phyloP scores from a whole-genome alignment of 345 rosid species.

The Sonneratia caseolaris region DNA sequence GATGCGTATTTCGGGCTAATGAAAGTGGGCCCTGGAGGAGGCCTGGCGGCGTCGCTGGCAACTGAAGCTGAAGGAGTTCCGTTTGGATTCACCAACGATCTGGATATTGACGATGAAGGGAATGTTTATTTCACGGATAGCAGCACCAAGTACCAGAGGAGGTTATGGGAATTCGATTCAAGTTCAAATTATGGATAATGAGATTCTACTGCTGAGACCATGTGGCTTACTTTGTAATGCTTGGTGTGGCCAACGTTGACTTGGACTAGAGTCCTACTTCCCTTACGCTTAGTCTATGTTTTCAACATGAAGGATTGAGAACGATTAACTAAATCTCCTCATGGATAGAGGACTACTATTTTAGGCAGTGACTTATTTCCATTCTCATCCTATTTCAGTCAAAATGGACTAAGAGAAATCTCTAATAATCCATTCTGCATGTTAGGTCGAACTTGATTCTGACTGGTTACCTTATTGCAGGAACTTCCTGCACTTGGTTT shows the following conservation, averaged over 20 bases:
- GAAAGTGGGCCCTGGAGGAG: constrained; percentile 92
- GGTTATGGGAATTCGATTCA: constrained; percentile 25
- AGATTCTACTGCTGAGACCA: too few relatives aligned
- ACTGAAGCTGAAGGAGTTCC: constrained; percentile 81
- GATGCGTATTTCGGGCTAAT: constrained; percentile 87
- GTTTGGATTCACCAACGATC: constrained; percentile 70
- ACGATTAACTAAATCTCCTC: too few relatives aligned
- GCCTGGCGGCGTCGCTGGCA: constrained; percentile 58
- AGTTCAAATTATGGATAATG: neutral
- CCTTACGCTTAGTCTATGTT: too few relatives aligned
- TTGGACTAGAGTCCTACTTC: too few relatives aligned
- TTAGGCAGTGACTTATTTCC: too few relatives aligned
- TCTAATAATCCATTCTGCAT: neutral
- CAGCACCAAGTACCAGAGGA: constrained; percentile 64
- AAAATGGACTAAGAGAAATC: neutral
- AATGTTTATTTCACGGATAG: constrained; percentile 86
- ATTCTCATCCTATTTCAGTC: too few relatives aligned
- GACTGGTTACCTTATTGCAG: constrained; percentile 24
- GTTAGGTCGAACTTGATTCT: neutral
- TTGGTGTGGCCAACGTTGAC: too few relatives aligned
- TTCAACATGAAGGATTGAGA: too few relatives aligned
- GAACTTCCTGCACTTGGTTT: constrained; percentile 79
- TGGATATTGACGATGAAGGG: constrained; percentile 83
- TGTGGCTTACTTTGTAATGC: too few relatives aligned
- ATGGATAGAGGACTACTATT: too few relatives aligned